Evolutionary conservation across 441 rosid genomes (phyloP).

Genomic region (Brassica balearica): DNA sequence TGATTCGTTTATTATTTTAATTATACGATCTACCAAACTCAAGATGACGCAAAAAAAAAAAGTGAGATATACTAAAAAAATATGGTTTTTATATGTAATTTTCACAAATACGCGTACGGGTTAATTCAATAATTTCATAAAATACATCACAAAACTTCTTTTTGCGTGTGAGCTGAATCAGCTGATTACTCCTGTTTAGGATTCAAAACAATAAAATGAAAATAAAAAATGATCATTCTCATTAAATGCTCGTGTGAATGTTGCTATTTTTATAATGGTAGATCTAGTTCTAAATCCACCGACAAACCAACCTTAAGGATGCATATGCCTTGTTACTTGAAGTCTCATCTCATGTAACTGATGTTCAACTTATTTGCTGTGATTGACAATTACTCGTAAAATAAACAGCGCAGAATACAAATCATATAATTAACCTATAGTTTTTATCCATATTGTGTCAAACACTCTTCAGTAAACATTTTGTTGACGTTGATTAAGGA

Average conservation of each 20-base stretch:
- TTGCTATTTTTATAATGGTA: background rate
- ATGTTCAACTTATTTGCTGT: background rate
- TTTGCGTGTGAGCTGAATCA: background rate
- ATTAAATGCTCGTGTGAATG: slow-evolving; percentile 23
- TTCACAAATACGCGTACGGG: background rate
- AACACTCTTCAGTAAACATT: background rate
- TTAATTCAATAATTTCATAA: background rate
- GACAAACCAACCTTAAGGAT: slow-evolving; percentile 25
- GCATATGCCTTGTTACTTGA: background rate
- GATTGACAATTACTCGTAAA: background rate
- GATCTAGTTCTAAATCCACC: slow-evolving; percentile 31
- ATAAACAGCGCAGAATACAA: background rate
- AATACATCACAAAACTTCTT: background rate
- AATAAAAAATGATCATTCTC: background rate
- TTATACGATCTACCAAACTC: slow-evolving; percentile 21
- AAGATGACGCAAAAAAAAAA: background rate
- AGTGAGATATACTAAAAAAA: too few species aligned
- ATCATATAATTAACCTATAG: background rate
- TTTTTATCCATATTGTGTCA: background rate
- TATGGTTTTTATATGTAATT: background rate
- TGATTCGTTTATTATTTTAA: background rate
- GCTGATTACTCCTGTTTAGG: background rate
- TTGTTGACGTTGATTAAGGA: slow-evolving; percentile 10
- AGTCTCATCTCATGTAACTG: slow-evolving; percentile 6
- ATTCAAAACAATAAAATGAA: background rate